phyloP scores from a whole-genome alignment of 495 filamentous ascomycete species.

The Aspergillus cristatus region DNA sequence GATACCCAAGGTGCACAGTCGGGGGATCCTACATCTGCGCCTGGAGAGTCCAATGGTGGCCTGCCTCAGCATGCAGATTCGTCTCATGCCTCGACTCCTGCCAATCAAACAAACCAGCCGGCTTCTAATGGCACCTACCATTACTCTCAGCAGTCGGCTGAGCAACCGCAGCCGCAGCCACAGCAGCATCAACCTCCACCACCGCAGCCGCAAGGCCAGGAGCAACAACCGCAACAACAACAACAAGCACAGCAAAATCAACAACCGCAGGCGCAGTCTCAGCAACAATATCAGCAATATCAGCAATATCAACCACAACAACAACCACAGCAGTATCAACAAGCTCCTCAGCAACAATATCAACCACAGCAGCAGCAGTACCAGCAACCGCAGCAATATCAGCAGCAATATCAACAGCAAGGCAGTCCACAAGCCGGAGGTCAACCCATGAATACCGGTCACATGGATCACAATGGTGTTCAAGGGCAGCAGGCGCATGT shows the following conservation, averaged over 20 bases:
- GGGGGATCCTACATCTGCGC: slow-evolving; percentile 2
- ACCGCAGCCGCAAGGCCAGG: not conserved
- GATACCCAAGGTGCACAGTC: slow-evolving; percentile 8
- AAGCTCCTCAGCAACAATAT: slow-evolving; percentile 2
- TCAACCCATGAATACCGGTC: slow-evolving; percentile 16
- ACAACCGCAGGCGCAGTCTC: slow-evolving; percentile 8
- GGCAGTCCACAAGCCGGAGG: slow-evolving; percentile 14
- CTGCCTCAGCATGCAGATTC: slow-evolving; percentile 9
- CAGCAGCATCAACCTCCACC: not conserved
- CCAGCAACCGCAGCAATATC: slow-evolving; percentile 12
- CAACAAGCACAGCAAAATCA: slow-evolving; percentile 5
- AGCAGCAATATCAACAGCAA: slow-evolving; percentile 26
- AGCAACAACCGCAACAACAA: too few relatives aligned
- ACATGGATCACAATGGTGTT: slow-evolving; percentile 14
- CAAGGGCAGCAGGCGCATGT: slow-evolving; percentile 30
- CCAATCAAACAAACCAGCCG: slow-evolving; percentile 16
- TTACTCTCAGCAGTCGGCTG: slow-evolving; percentile 15
- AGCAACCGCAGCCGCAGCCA: slow-evolving; percentile 1
- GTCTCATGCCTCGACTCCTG: slow-evolving; percentile 4
- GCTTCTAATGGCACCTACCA: slow-evolving; percentile 25
- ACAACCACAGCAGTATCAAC: slow-evolving; percentile 9
- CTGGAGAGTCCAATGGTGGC: slow-evolving; percentile 13
- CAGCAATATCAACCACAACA: slow-evolving; percentile 16
- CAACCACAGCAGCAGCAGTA: slow-evolving; percentile 19
- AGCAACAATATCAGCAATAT: slow-evolving; percentile 10